phyloP scores from a whole-genome alignment of 257 asterid genomes.

The Solanum rostratum region DNA sequence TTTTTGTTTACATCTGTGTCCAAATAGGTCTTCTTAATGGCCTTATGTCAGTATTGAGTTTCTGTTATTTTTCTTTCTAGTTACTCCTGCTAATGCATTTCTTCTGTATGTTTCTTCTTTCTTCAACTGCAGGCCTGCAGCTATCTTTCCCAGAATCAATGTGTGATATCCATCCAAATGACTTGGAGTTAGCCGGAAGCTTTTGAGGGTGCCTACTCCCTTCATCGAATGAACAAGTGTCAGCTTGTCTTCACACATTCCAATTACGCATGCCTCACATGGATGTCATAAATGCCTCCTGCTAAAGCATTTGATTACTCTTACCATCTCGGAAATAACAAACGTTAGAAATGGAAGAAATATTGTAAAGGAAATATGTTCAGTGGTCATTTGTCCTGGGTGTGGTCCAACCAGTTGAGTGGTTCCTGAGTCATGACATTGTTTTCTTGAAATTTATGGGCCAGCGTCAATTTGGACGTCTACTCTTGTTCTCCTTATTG shows the following conservation, averaged over 20 bases:
- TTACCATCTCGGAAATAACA: neutral
- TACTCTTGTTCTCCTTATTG: neutral
- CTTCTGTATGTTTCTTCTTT: slow-evolving; percentile 1
- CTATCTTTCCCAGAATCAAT: slow-evolving; percentile 66
- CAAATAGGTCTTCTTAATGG: neutral
- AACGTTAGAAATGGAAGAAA: neutral
- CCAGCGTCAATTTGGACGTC: neutral
- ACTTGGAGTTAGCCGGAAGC: slow-evolving; percentile 72
- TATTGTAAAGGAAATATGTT: neutral
- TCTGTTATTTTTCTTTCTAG: neutral
- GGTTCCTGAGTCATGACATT: neutral
- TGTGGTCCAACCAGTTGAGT: neutral
- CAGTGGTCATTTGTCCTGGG: neutral
- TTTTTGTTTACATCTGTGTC: neutral
- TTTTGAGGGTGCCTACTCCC: neutral
- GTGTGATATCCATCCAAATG: slow-evolving; percentile 75
- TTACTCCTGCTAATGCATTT: neutral
- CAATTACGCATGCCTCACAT: neutral
- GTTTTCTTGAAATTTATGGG: neutral
- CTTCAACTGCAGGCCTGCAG: slow-evolving; percentile 18
- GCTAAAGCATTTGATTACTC: neutral
- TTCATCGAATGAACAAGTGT: neutral
- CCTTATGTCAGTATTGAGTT: neutral
- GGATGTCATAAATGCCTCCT: neutral
- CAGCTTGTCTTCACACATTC: neutral